phyloP scores from a whole-genome alignment of 345 rosid genomes.

The Mangifera indica region DNA sequence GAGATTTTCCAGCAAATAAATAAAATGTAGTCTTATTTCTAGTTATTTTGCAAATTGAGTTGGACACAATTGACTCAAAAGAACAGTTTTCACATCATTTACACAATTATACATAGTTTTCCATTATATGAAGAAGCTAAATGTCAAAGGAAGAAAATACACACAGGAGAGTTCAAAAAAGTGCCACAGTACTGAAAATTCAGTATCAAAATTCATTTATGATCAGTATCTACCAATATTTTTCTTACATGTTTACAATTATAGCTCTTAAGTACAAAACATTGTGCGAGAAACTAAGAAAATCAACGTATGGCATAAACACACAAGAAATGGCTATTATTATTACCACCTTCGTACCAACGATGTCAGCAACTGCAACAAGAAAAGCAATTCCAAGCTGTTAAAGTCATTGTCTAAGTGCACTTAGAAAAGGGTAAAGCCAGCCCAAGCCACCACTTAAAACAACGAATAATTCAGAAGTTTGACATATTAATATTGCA shows the following conservation, averaged over 20 bases:
- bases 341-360: conserved; percentile 77
- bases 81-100: background rate
- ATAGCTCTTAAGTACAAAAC: background rate
- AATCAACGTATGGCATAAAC: background rate
- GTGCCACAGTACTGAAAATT: background rate
- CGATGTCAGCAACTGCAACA: conserved; percentile 79
- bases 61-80: background rate
- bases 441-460: background rate
- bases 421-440: background rate
- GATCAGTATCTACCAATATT: background rate
- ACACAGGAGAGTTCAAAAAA: background rate
- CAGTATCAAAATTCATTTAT: background rate
- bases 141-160: background rate
- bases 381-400: conserved; percentile 18
- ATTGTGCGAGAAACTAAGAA: background rate
- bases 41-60: background rate
- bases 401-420: background rate
- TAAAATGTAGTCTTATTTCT: background rate
- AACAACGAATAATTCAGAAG: background rate
- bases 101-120: background rate
- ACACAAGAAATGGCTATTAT: background rate
- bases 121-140: background rate
- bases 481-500: background rate
- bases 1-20: too few relatives aligned
- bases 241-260: background rate